Base-by-base conservation (phyloP, 2,329 filamentous ascomycete genomes). In the Cylindrodendrum hubeiense region DNA sequence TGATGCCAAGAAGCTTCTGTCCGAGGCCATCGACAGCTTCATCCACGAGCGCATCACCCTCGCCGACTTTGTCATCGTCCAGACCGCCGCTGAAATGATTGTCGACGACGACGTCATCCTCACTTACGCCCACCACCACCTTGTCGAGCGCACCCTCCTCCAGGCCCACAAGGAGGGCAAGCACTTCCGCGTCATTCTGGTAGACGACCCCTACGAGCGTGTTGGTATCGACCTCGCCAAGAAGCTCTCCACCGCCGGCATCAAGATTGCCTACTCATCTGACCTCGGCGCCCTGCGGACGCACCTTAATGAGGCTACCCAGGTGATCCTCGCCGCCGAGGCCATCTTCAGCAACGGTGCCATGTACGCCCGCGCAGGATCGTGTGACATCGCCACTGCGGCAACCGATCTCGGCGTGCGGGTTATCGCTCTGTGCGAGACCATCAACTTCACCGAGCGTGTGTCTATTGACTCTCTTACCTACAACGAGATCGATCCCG, bases 281-380 rank as follows among this genome's bases (percentile, higher is more conserved):
- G 90, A 88, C 71, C 79, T 97, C 41, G 91, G 93, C 65, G 94
- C 91, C 15, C 85, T 97, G 60, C 89, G 90, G 54, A 90, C 93
- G 70, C 90, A 92, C 47, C 87, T 97, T 56, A 88, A 90, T 67
- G 77, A 79, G 46, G 81, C 85, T 2, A 92, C 90, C 7, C 90
- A 96, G 10, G 88, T 98, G 55, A 85, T 99, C 3, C 93, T 98
- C 1, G 95, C 94, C 13, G 94, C 95, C 5, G 95, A 98, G 77
- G 93, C 94, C 41, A 96, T 99, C 90, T 96, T 97, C 82, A 95
- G 93, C 71, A 98, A 98, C 79, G 96, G 96, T 8, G 89, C 93
- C 34, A 87, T 99, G 72, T 97, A 97, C 79, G 95, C 93, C 5
- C 90, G 94, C 21, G 90, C 94, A 10, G 96, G 96, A 66, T 97